Percentiles rank a stretch among this genome's conserved stretches.
Conservation (phyloP, 208 protist species). For the Trypanosoma rangeli region DNA sequence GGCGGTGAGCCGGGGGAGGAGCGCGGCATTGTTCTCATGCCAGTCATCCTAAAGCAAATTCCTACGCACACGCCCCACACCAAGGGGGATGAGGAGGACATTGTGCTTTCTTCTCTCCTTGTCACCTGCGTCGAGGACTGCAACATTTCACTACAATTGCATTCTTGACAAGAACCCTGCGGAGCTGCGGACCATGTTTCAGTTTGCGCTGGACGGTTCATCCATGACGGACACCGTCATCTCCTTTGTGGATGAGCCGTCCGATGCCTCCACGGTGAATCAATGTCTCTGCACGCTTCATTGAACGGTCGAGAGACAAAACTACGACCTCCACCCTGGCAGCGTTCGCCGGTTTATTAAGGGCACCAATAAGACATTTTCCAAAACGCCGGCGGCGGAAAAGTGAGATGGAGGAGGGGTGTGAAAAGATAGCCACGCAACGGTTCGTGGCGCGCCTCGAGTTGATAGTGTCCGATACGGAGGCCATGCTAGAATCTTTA, state of each 20-base stretch:
- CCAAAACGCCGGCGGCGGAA: constrained; percentile 52
- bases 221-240: constrained; percentile 54
- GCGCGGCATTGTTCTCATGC: constrained; percentile 68
- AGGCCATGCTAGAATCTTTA: constrained; percentile 59
- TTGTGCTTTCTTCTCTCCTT: constrained; percentile 76
- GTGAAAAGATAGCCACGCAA: constrained; percentile 37
- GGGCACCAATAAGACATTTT: constrained; percentile 46
- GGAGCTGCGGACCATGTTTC: constrained; percentile 72
- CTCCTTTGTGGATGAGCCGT: constrained; percentile 23
- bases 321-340: constrained; percentile 55
- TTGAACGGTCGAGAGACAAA: constrained; percentile 67
- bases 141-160: constrained; percentile 77
- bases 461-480: constrained; percentile 59
- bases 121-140: constrained; percentile 62
- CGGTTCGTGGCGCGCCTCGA: constrained; percentile 49
- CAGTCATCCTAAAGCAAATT: constrained; percentile 70
- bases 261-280: constrained; percentile 32
- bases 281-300: constrained; percentile 50
- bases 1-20: constrained; percentile 30
- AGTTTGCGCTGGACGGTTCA: constrained; percentile 66
- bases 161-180: constrained; percentile 85
- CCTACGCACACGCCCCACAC: constrained; percentile 23
- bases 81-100: constrained; percentile 42
- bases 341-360: constrained; percentile 50
- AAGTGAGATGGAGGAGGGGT: constrained; percentile 33